phyloP scores from a whole-genome alignment of 495 filamentous ascomycete genomes.

The Haplographium delicatum region DNA sequence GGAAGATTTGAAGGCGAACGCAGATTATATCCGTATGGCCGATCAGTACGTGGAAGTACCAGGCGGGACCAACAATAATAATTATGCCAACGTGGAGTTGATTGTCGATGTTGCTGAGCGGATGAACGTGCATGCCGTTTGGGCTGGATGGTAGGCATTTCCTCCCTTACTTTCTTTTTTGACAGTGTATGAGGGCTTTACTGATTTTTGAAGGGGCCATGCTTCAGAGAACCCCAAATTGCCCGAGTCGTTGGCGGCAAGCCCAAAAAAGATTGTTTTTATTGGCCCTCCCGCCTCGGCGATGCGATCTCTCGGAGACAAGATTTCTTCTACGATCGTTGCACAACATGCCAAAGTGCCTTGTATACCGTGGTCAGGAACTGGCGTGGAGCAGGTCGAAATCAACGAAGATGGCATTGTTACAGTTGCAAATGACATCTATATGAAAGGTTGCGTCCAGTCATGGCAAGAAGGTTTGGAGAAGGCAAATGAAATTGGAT shows the following conservation, averaged over 20 bases:
- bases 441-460: conserved; percentile 84
- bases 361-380: conserved; percentile 98
- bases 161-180: neutral
- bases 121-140: conserved; percentile 96
- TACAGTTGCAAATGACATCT: conserved; percentile 80
- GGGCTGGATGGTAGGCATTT: conserved; percentile 86
- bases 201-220: conserved; percentile 65
- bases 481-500: conserved; percentile 86
- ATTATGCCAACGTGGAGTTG: conserved; percentile 98
- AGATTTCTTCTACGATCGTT: conserved; percentile 99
- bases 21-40: conserved; percentile 99
- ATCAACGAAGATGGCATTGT: conserved; percentile 83
- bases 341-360: conserved; percentile 96
- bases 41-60: conserved; percentile 99
- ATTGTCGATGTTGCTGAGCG: conserved; percentile 99
- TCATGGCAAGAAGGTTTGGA: conserved; percentile 82
- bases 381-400: conserved; percentile 75
- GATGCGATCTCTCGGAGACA: conserved; percentile 98
- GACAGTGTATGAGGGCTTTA: neutral
- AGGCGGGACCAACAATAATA: conserved; percentile 99
- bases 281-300: conserved; percentile 96
- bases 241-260: conserved; percentile 90
- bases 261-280: conserved; percentile 97
- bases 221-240: conserved; percentile 98
- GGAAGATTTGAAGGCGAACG: conserved; percentile 96